Base-by-base conservation (phyloP, 2,329 filamentous ascomycete species). In the Talaromyces sp. region DNA sequence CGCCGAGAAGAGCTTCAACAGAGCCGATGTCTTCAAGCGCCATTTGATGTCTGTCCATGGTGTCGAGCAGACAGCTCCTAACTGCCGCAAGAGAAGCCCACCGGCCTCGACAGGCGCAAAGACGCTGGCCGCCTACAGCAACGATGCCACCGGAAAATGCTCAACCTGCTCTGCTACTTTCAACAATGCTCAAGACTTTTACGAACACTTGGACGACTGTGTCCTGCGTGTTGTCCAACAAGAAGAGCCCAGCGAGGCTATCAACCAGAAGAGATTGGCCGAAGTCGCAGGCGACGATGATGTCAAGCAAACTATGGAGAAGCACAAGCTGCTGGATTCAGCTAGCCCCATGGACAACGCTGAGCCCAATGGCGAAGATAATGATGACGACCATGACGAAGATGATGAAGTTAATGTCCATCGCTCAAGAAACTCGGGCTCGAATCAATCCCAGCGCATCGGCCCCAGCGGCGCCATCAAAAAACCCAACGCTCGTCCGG, bases 11-110 rank as follows among this genome's bases (percentile, higher is more conserved):
- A 93, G 90, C 65, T 97, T 97, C 74, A 96, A 97, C 79, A 86
- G 92, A 60, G 92, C 92, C 61, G 92, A 97, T 66, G 92, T 96
- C 63, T 97, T 97, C 83, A 97, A 96, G 83, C 85, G 92, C 63
- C 92, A 97, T 74, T 77, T 97, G 69, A 96, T 91, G 6, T 89
- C 91, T 0, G 90, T 96, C 3, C 92, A 97, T 72, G 89, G 89
- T 26, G 92, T 97, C 38, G 92, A 97, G 77, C 92, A 96, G 77
- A 93, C 90, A 0, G 90, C 92, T 2, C 92, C 92, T 31, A 96
- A 96, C 77, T 91, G 91, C 75, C 88, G 92, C 66, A 93, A 92
- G 83, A 92, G 86, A 78, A 81, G 81, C 56, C 75, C 76, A 1
- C 68, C 70, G 32, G 67, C 68, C 24, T 66, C 65, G 51, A 79